Conservation (phyloP, 768 basidiomycete species). For the Podaxis sp. region DNA sequence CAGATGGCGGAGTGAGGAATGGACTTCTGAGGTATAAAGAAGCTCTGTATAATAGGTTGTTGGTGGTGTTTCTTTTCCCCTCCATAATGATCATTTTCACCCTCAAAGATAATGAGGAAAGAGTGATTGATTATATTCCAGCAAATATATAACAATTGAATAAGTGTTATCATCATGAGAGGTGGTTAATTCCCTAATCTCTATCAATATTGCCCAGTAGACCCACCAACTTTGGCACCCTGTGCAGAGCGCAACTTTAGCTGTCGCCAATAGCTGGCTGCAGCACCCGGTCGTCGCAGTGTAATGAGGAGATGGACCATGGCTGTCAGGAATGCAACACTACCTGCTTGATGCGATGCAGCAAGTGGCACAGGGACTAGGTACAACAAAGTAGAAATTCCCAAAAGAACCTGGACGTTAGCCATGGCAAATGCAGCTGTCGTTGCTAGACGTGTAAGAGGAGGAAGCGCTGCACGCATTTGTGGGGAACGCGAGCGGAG, state of each 20-base stretch:
- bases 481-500: conserved; percentile 50
- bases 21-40: neutral
- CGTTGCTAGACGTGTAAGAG: conserved; percentile 46
- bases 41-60: conserved; percentile 4
- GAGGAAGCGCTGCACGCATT: conserved; percentile 63
- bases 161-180: neutral
- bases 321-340: conserved; percentile 79
- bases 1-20: conserved; percentile 70
- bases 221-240: conserved; percentile 1
- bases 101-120: neutral
- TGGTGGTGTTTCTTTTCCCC: neutral
- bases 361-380: conserved; percentile 91
- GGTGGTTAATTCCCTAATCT: neutral
- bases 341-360: conserved; percentile 93
- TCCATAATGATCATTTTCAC: neutral
- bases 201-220: neutral
- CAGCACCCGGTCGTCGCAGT: conserved; percentile 63
- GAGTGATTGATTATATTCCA: neutral
- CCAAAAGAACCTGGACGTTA: conserved; percentile 72
- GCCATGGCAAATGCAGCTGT: conserved; percentile 71
- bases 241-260: conserved; percentile 4
- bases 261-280: conserved; percentile 57
- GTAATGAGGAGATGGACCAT: conserved; percentile 74
- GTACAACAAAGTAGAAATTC: conserved; percentile 77
- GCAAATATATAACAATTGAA: neutral